These are phyloP conservation scores for Starmera pachycereana DNA, from an alignment of 805 yeast species.

Conservation along the genomic window DNA sequence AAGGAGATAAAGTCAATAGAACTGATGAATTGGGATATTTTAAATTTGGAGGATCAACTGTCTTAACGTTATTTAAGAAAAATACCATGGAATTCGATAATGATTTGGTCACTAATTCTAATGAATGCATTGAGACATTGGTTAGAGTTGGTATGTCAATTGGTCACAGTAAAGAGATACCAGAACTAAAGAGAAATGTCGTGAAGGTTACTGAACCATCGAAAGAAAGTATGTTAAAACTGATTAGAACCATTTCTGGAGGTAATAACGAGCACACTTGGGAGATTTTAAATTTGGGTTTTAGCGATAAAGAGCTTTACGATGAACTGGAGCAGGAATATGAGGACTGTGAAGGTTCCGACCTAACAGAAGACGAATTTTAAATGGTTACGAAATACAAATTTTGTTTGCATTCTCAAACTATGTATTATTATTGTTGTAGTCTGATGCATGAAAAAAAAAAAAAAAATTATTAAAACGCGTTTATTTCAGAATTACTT, in stretches of 20 bases:
- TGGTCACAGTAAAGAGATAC: constrained; percentile 52
- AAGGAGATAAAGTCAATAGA: constrained; percentile 46
- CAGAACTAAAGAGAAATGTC: constrained; percentile 39
- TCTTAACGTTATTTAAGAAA: constrained; percentile 53
- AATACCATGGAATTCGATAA: constrained; percentile 50
- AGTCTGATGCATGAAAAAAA: not conserved
- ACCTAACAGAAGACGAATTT: too few relatives aligned
- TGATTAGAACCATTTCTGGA: constrained; percentile 51
- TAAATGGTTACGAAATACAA: too few relatives aligned
- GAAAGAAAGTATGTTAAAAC: constrained; percentile 34
- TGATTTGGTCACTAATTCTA: constrained; percentile 63
- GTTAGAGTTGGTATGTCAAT: constrained; percentile 87
- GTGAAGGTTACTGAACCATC: constrained; percentile 35
- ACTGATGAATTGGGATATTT: constrained; percentile 90
- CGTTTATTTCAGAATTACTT: not conserved
- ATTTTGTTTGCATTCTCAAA: too few relatives aligned
- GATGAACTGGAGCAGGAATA: constrained; percentile 10
- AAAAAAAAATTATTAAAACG: not conserved
- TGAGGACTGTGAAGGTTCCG: not conserved
- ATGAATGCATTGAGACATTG: constrained; percentile 65
- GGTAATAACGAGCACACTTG: constrained; percentile 25
- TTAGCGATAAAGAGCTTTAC: not conserved
- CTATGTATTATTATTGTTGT: too few relatives aligned
- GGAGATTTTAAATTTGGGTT: constrained; percentile 13
- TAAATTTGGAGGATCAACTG: constrained; percentile 93